Conservation (phyloP, 768 basidiomycete species). For the Pleurotus cornucopiae region DNA sequence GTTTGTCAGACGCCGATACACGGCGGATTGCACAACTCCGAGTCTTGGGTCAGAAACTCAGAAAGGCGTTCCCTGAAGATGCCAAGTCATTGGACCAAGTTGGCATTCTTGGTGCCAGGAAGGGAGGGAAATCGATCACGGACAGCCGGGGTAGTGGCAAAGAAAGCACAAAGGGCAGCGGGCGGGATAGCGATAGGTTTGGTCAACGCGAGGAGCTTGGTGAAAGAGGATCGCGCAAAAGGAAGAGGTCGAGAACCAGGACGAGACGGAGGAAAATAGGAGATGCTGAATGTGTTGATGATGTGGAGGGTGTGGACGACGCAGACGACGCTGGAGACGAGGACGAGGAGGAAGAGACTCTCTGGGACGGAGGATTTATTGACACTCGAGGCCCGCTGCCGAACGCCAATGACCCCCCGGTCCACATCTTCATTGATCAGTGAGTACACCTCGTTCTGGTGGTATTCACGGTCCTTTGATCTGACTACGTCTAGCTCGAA, state of each 20-base stretch:
- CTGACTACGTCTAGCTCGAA: constrained; percentile 60
- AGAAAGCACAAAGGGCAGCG: background rate
- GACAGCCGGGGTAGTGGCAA: background rate
- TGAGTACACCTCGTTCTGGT: constrained; percentile 21
- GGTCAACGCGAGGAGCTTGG: background rate
- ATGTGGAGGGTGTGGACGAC: constrained; percentile 8
- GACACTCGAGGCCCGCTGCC: constrained; percentile 13
- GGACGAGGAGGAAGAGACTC: constrained; percentile 12
- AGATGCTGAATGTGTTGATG: constrained; percentile 2
- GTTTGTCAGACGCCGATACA: background rate
- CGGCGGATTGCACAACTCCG: constrained; percentile 37
- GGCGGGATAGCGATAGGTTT: constrained; percentile 2
- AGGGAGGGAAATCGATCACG: background rate
- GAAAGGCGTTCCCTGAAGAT: constrained; percentile 54
- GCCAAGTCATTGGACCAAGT: background rate
- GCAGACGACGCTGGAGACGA: constrained; percentile 18
- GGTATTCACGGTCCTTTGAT: background rate
- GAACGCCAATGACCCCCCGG: constrained; percentile 10
- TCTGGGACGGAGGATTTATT: constrained; percentile 7
- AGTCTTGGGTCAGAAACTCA: constrained; percentile 51
- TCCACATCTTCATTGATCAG: constrained; percentile 53
- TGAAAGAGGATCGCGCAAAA: background rate
- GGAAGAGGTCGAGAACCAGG: constrained; percentile 1
- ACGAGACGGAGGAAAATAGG: constrained; percentile 3
- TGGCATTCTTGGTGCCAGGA: background rate